Evolutionary conservation across 805 yeast genomes (phyloP).

Genomic region (Tanozyma kutaoensis): DNA sequence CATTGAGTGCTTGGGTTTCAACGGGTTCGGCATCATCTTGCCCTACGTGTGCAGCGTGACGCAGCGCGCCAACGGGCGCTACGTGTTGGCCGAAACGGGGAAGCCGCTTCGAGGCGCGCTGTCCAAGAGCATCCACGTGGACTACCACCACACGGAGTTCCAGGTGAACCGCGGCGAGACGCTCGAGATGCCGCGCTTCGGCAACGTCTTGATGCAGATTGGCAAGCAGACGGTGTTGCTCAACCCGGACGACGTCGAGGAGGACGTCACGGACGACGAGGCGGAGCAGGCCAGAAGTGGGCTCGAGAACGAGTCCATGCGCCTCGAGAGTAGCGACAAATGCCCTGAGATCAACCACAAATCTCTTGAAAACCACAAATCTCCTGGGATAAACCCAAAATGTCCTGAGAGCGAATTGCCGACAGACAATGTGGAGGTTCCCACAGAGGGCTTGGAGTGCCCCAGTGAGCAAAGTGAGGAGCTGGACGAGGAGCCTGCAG

Average conservation of each 20-base stretch:
- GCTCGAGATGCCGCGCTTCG: conserved; percentile 47
- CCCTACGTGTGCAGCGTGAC: conserved; percentile 33
- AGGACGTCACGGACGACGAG: conserved; percentile 33
- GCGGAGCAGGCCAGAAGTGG: no score
- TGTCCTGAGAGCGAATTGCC: no score
- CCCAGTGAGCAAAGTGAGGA: no score
- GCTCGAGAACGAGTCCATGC: neutral
- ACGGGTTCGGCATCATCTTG: conserved; percentile 60
- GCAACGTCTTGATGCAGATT: conserved; percentile 54
- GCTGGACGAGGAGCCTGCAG: no score
- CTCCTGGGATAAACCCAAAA: no score
- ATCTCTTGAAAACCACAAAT: neutral
- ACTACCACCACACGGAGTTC: conserved; percentile 35
- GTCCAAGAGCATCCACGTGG: conserved; percentile 27
- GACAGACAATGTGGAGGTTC: no score
- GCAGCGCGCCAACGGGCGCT: conserved; percentile 9
- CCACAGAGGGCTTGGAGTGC: no score
- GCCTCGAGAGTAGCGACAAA: neutral
- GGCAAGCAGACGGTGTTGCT: conserved; percentile 49
- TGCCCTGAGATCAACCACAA: neutral
- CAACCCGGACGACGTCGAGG: conserved; percentile 33
- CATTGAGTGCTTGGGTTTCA: conserved; percentile 67
- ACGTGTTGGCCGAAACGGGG: conserved; percentile 10
- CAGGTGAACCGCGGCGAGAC: conserved; percentile 50
- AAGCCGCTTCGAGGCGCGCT: conserved; percentile 7